Evolutionary conservation across 345 rosid species (phyloP), one percentile per base, ranked within the genome.

Genomic region (Acer campestre): DNA sequence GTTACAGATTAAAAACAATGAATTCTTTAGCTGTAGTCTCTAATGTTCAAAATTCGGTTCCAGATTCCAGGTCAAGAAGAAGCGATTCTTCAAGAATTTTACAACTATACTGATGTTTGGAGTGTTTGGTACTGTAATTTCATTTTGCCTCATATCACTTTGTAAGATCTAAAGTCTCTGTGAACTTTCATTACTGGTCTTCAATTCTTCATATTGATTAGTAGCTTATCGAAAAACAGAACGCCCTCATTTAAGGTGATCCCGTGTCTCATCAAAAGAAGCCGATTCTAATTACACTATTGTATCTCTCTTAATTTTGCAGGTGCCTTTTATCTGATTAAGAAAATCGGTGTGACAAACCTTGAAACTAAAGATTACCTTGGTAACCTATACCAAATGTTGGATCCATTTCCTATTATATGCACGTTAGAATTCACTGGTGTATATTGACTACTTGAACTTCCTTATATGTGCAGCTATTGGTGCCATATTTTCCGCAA

Each of bases 11-110:
- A 25, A 49, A 49, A 0, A 16, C 13, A 69, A 40, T 42, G 29
- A 67, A 35, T 38, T 67, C 51, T 18, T 40, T 69, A 69, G 16
- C 16, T 53, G 7, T 13, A 16, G 35, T 71, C n/a, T 67, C 62
- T 49, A 64, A 77, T 29, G 55, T 74, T 69, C 9, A n/a, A 72
- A 66, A 23, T 63, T 78, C 81, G 63, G 17, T 80, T 85, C 29
- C 89, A 92, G 97, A 77, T 90, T 92, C 81, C 97, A 92, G 86
- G 97, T 92, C 62, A 92, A 92, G 83, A 92, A 90, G 78, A 92
- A 92, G 85, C 88, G 85, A 53, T 88, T 90, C 77, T 92, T 92
- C 89, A 86, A 88, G 90, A 92, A 92, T 75, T 90, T 92, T 80
- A 81, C 91, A 1, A 86, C 79, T 49, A 92, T 90, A 59, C 80